Conservation (phyloP, 2,329 filamentous ascomycete genomes). For the Didymella glomerata region DNA sequence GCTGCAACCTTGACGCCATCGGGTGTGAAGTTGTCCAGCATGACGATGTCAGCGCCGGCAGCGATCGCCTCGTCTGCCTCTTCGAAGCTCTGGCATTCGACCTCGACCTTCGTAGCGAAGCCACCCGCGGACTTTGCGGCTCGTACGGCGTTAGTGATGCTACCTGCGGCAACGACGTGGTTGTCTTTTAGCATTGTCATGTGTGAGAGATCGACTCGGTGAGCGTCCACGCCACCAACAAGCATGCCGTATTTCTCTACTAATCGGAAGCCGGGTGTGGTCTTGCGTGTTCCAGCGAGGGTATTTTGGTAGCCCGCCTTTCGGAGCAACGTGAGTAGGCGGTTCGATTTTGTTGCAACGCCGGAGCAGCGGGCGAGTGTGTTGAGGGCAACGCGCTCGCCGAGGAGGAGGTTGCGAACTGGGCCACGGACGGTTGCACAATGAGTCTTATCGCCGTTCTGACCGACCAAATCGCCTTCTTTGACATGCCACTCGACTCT, state of each 20-base stretch:
- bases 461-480: constrained; percentile 73
- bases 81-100: constrained; percentile 87
- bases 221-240: constrained; percentile 88
- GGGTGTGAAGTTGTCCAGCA: constrained; percentile 94
- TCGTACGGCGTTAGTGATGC: constrained; percentile 83
- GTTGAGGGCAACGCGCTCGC: constrained; percentile 92
- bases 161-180: constrained; percentile 87
- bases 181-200: constrained; percentile 99
- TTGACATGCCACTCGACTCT: constrained; percentile 80
- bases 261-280: constrained; percentile 91
- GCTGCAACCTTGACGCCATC: constrained; percentile 80
- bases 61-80: constrained; percentile 91
- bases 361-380: constrained; percentile 89
- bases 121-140: constrained; percentile 86
- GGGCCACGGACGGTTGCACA: constrained; percentile 87
- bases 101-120: constrained; percentile 93
- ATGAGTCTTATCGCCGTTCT: constrained; percentile 58
- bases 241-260: constrained; percentile 99
- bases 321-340: constrained; percentile 62
- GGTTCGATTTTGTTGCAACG: constrained; percentile 73
- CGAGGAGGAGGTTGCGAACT: constrained; percentile 83
- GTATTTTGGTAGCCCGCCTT: constrained; percentile 78
- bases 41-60: constrained; percentile 92
- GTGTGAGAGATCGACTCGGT: constrained; percentile 83
- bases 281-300: constrained; percentile 95